Conservation (phyloP, 164 flowering plant species). For the Stephania yunnanensis region DNA sequence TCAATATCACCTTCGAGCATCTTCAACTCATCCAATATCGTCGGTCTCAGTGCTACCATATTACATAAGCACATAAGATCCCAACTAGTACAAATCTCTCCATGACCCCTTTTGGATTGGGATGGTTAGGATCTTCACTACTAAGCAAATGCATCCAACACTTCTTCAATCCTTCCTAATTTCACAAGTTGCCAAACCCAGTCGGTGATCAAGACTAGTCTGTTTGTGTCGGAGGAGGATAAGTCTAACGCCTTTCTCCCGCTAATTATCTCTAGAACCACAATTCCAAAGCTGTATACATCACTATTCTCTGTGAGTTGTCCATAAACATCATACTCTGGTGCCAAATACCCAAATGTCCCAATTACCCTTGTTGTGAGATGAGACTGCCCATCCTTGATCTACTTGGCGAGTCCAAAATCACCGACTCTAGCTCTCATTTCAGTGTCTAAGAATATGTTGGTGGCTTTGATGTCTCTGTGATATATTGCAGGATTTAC, state of each 20-base stretch:
- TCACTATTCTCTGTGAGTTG: conserved; percentile 88
- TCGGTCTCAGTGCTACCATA: conserved; percentile 86
- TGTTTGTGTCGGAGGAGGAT: conserved; percentile 32
- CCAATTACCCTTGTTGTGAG: conserved; percentile 85
- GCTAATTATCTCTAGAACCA: conserved; percentile 70
- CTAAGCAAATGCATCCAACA: conserved; percentile 44
- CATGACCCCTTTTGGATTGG: conserved; percentile 53
- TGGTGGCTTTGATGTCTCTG: conserved; percentile 76
- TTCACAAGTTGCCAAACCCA: conserved; percentile 85
- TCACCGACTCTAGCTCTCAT: conserved; percentile 81
- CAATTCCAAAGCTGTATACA: conserved; percentile 81
- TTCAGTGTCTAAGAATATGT: conserved; percentile 62
- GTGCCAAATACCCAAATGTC: conserved; percentile 82
- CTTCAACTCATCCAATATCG: conserved; percentile 61
- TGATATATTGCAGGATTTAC: conserved; percentile 78
- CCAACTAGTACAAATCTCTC: conserved; percentile 73
- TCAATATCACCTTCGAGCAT: conserved; percentile 94
- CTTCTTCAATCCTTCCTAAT: conserved; percentile 43
- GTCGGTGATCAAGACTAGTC: conserved; percentile 56
- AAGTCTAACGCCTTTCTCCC: conserved; percentile 78
- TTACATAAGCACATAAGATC: conserved; percentile 78
- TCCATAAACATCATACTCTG: conserved; percentile 86
- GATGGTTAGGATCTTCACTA: conserved; percentile 21
- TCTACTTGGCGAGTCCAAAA: conserved; percentile 72
- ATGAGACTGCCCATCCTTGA: conserved; percentile 75